phyloP scores from a whole-genome alignment of 352 stramenopile genomes.

The Phytophthora fragariae region DNA sequence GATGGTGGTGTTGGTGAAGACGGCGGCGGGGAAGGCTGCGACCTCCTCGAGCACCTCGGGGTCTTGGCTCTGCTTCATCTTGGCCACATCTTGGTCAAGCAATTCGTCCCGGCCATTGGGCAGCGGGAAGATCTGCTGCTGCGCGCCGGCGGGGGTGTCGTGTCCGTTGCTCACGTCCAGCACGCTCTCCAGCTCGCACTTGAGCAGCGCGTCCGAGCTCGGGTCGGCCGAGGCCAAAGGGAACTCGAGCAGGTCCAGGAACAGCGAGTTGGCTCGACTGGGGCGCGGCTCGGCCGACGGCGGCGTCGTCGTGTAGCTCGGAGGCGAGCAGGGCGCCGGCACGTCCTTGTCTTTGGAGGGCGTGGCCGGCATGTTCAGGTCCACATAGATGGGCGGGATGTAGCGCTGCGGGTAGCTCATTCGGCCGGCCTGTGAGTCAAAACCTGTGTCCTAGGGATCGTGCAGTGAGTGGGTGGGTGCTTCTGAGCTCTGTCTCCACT shows the following conservation, averaged over 20 bases:
- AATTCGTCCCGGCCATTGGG: constrained; percentile 36
- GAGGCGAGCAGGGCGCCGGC: constrained; percentile 26
- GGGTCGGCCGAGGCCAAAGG: constrained; percentile 34
- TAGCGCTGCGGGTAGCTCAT: constrained; percentile 51
- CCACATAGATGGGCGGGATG: constrained; percentile 51
- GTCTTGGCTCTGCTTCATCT: constrained; percentile 39
- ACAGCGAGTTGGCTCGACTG: constrained; percentile 43
- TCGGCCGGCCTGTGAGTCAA: constrained; percentile 9
- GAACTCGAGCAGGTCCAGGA: constrained; percentile 46
- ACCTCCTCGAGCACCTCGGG: constrained; percentile 39
- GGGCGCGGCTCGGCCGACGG: constrained; percentile 38
- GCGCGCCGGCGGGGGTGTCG: constrained; percentile 30
- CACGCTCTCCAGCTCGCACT: constrained; percentile 48
- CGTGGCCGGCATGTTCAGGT: constrained; percentile 45
- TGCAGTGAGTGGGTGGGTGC: background rate
- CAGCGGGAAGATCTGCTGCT: constrained; percentile 41
- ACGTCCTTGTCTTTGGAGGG: constrained; percentile 34
- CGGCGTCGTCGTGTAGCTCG: constrained; percentile 33
- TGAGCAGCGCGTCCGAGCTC: constrained; percentile 40
- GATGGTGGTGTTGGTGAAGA: constrained; percentile 47
- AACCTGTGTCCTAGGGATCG: constrained; percentile 5
- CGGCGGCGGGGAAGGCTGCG: constrained; percentile 38
- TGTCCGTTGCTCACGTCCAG: constrained; percentile 41
- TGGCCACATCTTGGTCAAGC: constrained; percentile 29
- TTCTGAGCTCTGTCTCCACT: constrained; percentile 6